Conservation (phyloP, 2,329 filamentous ascomycete genomes). For the Colletotrichum melonis region DNA sequence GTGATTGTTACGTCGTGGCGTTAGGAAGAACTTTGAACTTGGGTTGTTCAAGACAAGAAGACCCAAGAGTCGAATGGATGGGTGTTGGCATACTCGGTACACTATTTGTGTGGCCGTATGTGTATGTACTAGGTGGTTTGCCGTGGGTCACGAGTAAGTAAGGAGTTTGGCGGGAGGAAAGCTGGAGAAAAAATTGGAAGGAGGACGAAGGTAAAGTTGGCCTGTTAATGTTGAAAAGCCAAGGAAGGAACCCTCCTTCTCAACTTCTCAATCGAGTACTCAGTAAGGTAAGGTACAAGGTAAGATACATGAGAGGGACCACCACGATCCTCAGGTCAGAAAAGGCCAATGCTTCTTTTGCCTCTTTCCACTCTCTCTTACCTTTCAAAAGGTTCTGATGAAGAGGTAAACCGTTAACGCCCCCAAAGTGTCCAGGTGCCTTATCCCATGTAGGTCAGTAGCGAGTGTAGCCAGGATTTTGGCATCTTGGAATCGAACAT, state of each 20-base stretch:
- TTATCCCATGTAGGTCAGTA: not conserved
- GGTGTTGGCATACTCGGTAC: not conserved
- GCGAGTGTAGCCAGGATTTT: not conserved
- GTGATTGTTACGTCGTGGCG: constrained; percentile 22
- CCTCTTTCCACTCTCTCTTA: not conserved
- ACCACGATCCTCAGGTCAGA: not conserved
- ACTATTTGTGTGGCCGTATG: no score
- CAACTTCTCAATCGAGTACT: no score
- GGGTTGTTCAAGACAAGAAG: not conserved
- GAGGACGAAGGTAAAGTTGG: not conserved
- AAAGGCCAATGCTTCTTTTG: not conserved
- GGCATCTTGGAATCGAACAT: not conserved
- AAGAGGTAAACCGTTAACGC: not conserved
- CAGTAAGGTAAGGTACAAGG: no score
- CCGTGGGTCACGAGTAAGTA: not conserved
- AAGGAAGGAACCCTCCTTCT: constrained; percentile 13
- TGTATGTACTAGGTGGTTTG: not conserved
- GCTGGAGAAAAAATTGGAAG: not conserved
- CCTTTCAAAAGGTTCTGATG: not conserved
- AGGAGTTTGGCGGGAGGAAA: not conserved
- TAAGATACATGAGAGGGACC: not conserved
- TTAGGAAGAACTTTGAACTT: not conserved
- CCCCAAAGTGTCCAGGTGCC: not conserved
- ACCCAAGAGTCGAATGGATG: not conserved
- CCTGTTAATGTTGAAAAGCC: constrained; percentile 5